Conservation (phyloP, 371 early-diverging fungal species). For the Mortierella sp. region DNA sequence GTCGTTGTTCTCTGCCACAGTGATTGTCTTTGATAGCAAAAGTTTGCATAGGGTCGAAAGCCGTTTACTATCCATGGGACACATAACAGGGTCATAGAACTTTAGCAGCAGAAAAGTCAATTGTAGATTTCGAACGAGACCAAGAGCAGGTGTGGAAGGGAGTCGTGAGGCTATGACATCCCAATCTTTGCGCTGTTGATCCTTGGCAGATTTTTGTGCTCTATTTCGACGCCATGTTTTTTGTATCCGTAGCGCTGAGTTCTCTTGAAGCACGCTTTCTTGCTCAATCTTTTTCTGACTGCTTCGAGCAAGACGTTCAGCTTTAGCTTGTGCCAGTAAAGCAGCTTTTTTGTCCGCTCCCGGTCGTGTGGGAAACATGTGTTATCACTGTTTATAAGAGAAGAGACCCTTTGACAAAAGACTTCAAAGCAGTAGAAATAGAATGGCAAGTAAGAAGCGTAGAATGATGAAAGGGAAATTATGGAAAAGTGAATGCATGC, state of each 20-base stretch:
- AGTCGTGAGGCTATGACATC: constrained; percentile 20
- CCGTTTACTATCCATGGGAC: constrained; percentile 23
- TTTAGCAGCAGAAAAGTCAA: constrained; percentile 24
- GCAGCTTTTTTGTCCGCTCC: constrained; percentile 52
- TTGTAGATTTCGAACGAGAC: constrained; percentile 44
- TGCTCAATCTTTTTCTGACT: constrained; percentile 30
- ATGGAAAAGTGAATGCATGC: too few species aligned
- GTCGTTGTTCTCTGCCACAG: constrained; percentile 4
- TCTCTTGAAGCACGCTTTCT: constrained; percentile 23
- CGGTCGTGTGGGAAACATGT: constrained; percentile 48
- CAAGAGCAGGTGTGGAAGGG: constrained; percentile 31
- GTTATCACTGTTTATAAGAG: neutral
- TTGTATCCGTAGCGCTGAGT: constrained; percentile 36
- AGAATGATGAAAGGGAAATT: neutral
- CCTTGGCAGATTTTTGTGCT: constrained; percentile 4
- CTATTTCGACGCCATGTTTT: constrained; percentile 14
- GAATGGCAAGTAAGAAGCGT: neutral
- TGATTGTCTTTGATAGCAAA: constrained; percentile 40
- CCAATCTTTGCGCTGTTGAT: constrained; percentile 45
- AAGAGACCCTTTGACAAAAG: neutral
- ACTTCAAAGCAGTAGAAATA: constrained; percentile 6
- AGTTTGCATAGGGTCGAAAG: constrained; percentile 43
- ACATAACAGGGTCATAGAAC: constrained; percentile 27
- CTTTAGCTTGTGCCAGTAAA: constrained; percentile 50
- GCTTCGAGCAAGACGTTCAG: constrained; percentile 47